Conservation (phyloP, 768 basidiomycete species). For the Termitomyces eurrhizus region DNA sequence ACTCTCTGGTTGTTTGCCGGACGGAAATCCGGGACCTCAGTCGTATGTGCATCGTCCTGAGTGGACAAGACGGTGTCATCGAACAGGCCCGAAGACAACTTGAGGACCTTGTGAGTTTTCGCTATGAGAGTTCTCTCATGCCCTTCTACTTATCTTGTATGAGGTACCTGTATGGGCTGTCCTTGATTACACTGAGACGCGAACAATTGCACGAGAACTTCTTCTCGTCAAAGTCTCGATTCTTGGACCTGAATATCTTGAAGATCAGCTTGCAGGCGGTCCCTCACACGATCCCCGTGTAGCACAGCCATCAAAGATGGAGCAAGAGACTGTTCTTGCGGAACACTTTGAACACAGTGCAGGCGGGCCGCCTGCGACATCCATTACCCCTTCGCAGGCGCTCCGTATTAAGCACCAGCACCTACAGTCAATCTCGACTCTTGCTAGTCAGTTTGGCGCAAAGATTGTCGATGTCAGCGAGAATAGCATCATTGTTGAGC, state of each 20-base stretch:
- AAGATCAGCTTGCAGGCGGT: conserved; percentile 83
- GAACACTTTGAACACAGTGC: conserved; percentile 71
- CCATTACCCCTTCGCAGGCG: conserved; percentile 78
- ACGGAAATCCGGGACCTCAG: conserved; percentile 96
- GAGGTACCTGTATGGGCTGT: conserved; percentile 99
- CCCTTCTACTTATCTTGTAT: neutral
- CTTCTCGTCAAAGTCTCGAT: conserved; percentile 96
- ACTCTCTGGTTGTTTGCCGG: conserved; percentile 95
- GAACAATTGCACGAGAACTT: conserved; percentile 87
- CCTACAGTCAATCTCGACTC: conserved; percentile 79
- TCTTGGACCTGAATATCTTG: conserved; percentile 94
- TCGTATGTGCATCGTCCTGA: conserved; percentile 97
- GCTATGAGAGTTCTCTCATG: neutral
- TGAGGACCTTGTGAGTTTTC: conserved; percentile 81
- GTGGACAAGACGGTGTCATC: conserved; percentile 95
- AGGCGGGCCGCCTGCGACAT: conserved; percentile 28
- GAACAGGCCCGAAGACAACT: conserved; percentile 96
- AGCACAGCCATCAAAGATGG: conserved; percentile 47
- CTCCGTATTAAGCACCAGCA: conserved; percentile 88
- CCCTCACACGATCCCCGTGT: conserved; percentile 76
- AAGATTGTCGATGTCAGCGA: conserved; percentile 94
- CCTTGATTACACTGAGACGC: conserved; percentile 93
- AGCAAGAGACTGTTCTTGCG: conserved; percentile 69
- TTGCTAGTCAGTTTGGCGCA: conserved; percentile 87
- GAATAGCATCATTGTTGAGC: conserved; percentile 91